Base-by-base conservation (phyloP, 257 asterid species). In the Nicotiana paniculata region DNA sequence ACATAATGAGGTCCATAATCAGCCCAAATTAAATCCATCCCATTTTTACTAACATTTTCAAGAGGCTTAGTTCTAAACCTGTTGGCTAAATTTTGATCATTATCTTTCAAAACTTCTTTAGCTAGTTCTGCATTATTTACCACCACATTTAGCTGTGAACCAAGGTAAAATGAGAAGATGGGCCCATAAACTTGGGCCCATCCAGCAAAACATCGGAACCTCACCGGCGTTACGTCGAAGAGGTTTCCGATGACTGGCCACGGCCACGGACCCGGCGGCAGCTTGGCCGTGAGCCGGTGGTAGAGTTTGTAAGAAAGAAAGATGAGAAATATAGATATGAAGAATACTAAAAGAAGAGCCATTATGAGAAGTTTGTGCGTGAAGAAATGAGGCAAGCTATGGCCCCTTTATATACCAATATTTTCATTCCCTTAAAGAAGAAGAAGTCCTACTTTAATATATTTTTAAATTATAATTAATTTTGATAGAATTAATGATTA, bases 1-100 rank as follows among this genome's bases (percentile, higher is more conserved):
- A 93, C 98, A 59, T 95, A 93, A 85, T 95, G 98, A 0, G 97
- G 95, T 1, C 98, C 97, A 37, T 95, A 95, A 70, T 93, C 98
- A 3, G 98, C 89, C 98, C 98, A 95, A 28, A 95, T 93, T 84
- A 95, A 85, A 62, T 93, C 98, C 89, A 84, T 87, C 5, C 97
- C 98, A 76, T 91, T 88, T 83, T 90, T 90, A 85, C 97, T 93
- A 82, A 92, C 85, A 82, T 86, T 92, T 3, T 85, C 85, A 30
- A 85, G 70, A 2, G 83, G 59, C 2, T 81, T 66, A 17, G 77
- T 87, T 59, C 90, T 53, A 68, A 79, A 85, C 85, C 90, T 81
- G 51, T 85, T 85, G 6, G 90, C 90, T 32, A 87, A 63, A 26
- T 69, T 83, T 61, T 87, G 90, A 11, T 87, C 90, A 62, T 87